A percentile compares a stretch with the other conserved stretches of the same genome.
Evolutionary conservation across 1,284 basidiomycete species (phyloP).

Genomic region (Leccinum fuscescens): DNA sequence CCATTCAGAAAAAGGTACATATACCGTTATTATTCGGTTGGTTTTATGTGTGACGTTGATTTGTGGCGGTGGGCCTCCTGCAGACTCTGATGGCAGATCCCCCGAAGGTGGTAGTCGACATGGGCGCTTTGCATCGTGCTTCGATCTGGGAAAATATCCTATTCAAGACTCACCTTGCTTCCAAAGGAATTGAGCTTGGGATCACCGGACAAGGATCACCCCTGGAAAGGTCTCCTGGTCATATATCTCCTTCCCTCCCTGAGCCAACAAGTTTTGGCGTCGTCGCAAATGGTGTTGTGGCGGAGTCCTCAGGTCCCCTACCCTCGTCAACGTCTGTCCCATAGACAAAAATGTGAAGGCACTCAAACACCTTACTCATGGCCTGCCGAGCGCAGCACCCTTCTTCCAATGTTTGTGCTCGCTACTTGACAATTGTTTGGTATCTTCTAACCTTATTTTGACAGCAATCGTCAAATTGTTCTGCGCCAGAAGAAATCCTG

Average conservation of each 20-base stretch:
- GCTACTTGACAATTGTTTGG: neutral
- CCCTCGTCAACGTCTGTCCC: conserved; percentile 30
- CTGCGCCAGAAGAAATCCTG: conserved; percentile 76
- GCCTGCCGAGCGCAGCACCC: conserved; percentile 76
- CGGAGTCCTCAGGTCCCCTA: conserved; percentile 26
- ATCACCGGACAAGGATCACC: conserved; percentile 42
- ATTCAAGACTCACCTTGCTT: conserved; percentile 60
- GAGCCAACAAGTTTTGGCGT: conserved; percentile 33
- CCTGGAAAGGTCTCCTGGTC: conserved; percentile 45
- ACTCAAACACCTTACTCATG: conserved; percentile 78
- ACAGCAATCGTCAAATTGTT: conserved; percentile 86
- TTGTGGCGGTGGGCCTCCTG: conserved; percentile 64
- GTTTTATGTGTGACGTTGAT: neutral
- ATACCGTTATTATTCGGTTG: neutral
- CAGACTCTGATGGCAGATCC: conserved; percentile 72
- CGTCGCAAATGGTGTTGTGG: conserved; percentile 42
- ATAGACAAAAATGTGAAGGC: conserved; percentile 69
- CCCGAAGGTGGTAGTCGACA: conserved; percentile 65
- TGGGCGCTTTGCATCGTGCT: conserved; percentile 84
- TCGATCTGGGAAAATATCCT: conserved; percentile 86
- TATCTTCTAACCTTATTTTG: conserved; percentile 10
- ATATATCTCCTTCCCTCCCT: conserved; percentile 39
- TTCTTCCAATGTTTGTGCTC: conserved; percentile 80
- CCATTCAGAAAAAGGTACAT: conserved; percentile 56
- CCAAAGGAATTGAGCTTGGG: conserved; percentile 49